A percentile compares a stretch with the other conserved stretches of the same genome.
phyloP scores from a whole-genome alignment of 2,329 filamentous ascomycete genomes.

The Nigrospora sphaerica region DNA sequence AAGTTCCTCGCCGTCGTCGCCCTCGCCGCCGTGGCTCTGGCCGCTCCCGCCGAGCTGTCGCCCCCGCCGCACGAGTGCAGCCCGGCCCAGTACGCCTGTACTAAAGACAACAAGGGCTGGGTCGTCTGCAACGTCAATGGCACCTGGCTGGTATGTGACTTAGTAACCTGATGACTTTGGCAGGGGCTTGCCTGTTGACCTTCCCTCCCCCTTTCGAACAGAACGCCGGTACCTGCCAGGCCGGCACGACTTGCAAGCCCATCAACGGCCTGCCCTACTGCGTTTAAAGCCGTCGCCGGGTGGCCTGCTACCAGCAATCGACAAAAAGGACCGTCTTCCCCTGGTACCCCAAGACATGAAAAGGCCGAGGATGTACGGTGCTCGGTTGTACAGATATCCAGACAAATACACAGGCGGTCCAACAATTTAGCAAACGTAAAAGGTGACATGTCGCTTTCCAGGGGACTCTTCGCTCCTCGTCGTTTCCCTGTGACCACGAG shows the following conservation, averaged over 20 bases:
- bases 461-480: too few relatives aligned
- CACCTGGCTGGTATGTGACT: slow-evolving; percentile 14
- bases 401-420: too few relatives aligned
- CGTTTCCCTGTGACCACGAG: too few relatives aligned
- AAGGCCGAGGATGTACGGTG: too few relatives aligned
- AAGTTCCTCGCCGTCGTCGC: slow-evolving; percentile 14
- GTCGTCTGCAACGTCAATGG: slow-evolving; percentile 21
- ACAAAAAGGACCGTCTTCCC: too few relatives aligned
- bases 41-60: slow-evolving; percentile 4
- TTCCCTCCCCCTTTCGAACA: slow-evolving; percentile 4
- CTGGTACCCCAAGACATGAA: too few relatives aligned
- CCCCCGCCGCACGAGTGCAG: slow-evolving; percentile 8
- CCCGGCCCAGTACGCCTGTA: slow-evolving; percentile 18
- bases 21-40: slow-evolving; percentile 10
- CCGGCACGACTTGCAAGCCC: slow-evolving; percentile 14
- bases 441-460: too few relatives aligned
- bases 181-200: not conserved
- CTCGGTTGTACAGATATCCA: too few relatives aligned
- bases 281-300: slow-evolving; percentile 5
- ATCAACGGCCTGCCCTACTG: slow-evolving; percentile 22
- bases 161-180: not conserved
- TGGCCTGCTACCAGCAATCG: too few relatives aligned
- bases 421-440: too few relatives aligned
- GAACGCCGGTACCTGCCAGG: slow-evolving; percentile 17
- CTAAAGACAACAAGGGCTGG: slow-evolving; percentile 18